Conservation (phyloP, 1,284 basidiomycete genomes). For the Pholiota adiposa region DNA sequence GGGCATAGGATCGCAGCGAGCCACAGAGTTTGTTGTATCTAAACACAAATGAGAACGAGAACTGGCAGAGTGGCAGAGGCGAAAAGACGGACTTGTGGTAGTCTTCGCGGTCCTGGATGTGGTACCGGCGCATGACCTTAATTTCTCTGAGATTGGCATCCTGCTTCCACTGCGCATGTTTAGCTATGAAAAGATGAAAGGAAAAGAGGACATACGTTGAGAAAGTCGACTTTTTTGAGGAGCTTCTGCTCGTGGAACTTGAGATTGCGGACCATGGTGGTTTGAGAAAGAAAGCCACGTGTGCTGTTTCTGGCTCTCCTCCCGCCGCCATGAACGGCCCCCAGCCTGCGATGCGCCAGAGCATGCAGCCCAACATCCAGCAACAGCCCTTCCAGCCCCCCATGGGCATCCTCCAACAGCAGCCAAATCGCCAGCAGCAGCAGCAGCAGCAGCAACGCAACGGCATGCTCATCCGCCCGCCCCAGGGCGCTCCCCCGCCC, state of each 20-base stretch:
- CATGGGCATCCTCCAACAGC: constrained; percentile 44
- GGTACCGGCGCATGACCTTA: constrained; percentile 95
- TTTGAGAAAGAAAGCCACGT: constrained; percentile 37
- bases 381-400: constrained; percentile 34
- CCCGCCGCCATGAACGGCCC: constrained; percentile 15
- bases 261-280: constrained; percentile 63
- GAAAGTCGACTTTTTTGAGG: constrained; percentile 94
- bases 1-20: constrained; percentile 83
- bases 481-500: constrained; percentile 25
- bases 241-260: constrained; percentile 95
- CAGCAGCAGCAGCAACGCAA: constrained; percentile 29
- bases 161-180: constrained; percentile 86
- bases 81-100: constrained; percentile 78
- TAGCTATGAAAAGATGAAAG: constrained; percentile 3
- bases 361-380: constrained; percentile 5
- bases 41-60: constrained; percentile 10
- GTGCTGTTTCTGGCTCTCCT: constrained; percentile 25
- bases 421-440: constrained; percentile 25
- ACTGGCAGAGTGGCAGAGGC: background rate
- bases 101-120: constrained; percentile 93
- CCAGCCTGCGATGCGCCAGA: constrained; percentile 4
- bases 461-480: constrained; percentile 42
- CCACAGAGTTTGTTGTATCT: constrained; percentile 98
- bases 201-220: constrained; percentile 63
- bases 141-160: constrained; percentile 92